Evolutionary conservation across 2,329 filamentous ascomycete genomes (phyloP).

Genomic region (Herpotrichia juniperi): DNA sequence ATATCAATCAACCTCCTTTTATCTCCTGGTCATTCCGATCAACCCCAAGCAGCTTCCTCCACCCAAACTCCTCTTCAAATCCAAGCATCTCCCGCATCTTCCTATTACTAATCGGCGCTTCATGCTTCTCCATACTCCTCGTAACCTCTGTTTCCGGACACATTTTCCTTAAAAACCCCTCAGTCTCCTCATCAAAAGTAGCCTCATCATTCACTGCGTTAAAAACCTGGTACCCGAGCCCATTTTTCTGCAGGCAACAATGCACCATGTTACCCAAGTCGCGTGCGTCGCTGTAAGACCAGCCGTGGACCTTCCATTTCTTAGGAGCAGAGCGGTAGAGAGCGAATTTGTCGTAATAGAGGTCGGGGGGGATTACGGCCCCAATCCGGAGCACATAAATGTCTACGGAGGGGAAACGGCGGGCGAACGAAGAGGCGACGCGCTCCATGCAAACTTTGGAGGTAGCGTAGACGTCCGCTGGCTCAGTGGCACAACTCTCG

Average conservation of each 20-base stretch:
- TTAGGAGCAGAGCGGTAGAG: conserved; percentile 55
- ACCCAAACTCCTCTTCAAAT: conserved; percentile 63
- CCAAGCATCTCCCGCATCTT: conserved; percentile 64
- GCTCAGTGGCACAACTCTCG: conserved; percentile 62
- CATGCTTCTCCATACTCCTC: conserved; percentile 58
- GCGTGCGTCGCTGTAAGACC: conserved; percentile 66
- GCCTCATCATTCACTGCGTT: conserved; percentile 68
- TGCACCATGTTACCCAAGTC: conserved; percentile 67
- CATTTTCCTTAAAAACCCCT: conserved; percentile 55
- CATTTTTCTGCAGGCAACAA: conserved; percentile 57
- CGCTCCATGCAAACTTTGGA: conserved; percentile 65
- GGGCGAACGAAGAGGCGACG: conserved; percentile 60
- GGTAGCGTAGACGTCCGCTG: conserved; percentile 65
- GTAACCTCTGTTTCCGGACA: conserved; percentile 58
- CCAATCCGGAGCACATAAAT: conserved; percentile 66
- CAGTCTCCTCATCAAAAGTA: conserved; percentile 55
- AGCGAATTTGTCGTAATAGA: conserved; percentile 59
- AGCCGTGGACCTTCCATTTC: conserved; percentile 61
- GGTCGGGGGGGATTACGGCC: conserved; percentile 64
- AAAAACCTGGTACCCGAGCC: conserved; percentile 66
- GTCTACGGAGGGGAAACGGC: conserved; percentile 58
- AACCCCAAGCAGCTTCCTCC: conserved; percentile 44
- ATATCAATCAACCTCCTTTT: too few relatives aligned
- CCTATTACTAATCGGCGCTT: conserved; percentile 64
- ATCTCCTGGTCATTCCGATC: too few relatives aligned